Evolutionary conservation across 306 rosid species (phyloP), one percentile per base, ranked within the genome.

Genomic region (Gynostemma pentaphyllum): DNA sequence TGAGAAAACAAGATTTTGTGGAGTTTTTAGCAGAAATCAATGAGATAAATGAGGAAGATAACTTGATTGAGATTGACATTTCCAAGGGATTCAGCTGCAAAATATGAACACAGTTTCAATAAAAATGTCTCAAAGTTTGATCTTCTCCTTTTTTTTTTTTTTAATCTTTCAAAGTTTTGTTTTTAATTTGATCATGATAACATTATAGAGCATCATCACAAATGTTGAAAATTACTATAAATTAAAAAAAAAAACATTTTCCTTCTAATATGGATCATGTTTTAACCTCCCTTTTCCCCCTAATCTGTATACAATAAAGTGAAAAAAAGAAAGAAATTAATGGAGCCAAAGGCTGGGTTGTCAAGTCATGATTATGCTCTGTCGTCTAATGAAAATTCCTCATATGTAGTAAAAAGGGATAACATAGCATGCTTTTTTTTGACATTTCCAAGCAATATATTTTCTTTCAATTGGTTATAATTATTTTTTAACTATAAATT

Each of bases 11-110:
- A 18, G 67, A 18, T 12, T 44, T 40, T 15, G 39, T 62, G n/a
- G 39, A 62, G 67, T 37, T 62, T 5, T 62, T 62, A 18, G 67
- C 45, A 62, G 49, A 62, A 15, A 62, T 62, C 24, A 42, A 42
- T 4, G 67, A 62, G 51, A 62, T 62, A 15, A 42, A 42, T 4
- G 67, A 62, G 51, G 67, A 62, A 62, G 67, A 62, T 6, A 62
- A 62, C 67, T 42, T 62, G 52, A 62, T 62, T n/a, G 67, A 62
- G 52, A 62, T 62, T 29, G 67, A 62, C n/a, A 41, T 62, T 62
- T 62, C 67, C 48, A 13, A 19, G 37, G 67, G 7, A 56, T 10
- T 34, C 64, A 56, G 45, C 24, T 56, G 37, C 64, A 34, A 34
- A 56, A 18, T 18, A 15, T 10, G 44, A 18, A 39, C n/a, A n/a